Base-by-base conservation (phyloP, 129 eudicot genomes). In the Arctium lappa region DNA sequence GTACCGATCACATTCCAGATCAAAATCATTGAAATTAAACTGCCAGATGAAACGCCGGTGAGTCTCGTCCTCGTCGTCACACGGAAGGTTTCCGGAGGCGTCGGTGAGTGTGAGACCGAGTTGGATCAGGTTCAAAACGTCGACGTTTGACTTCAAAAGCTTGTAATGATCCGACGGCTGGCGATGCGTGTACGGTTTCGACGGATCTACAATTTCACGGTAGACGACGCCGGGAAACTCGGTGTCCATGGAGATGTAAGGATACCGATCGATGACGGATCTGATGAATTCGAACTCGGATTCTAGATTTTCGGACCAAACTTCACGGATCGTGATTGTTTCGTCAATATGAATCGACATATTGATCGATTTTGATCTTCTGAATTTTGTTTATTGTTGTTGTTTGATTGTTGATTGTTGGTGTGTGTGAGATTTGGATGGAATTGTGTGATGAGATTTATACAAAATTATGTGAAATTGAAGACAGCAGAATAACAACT, bases 41-140 rank as follows among this genome's bases (percentile, higher is more conserved):
- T 90, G 89, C 94, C 94, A 90, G 53, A 88, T 86, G 79, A 29
- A 88, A 8, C 71, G 39, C 6, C 40, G 27, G 63, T 63, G 74
- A n/a, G 74, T 86, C 73, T 79, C 40, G 60, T 86, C 91, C 73
- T 79, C 40, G 60, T 86, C 91, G 39, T 81, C 84, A 15, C 29
- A 53, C 18, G 97, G 96, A 8, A 93, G 91, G 86, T 91, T 93
- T 0, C 97, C 97, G 78, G 66, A 40, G 72, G 91, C 85, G 78
- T 93, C 96, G 62, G 96, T 80, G 80, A 93, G 88, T 3, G 97
- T 93, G 75, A 93, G 73, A n/a, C 97, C 97, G 39, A 93, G 83
- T 72, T 93, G 97, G 76, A 93, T 93, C 4, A 93, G 86, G 66
- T 91, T 86, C 76, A 93, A 37, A 5, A 78, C 93, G 81, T 93